Evolutionary conservation across 2,329 filamentous ascomycete species (phyloP).

Genomic region (Fusarium sp.): DNA sequence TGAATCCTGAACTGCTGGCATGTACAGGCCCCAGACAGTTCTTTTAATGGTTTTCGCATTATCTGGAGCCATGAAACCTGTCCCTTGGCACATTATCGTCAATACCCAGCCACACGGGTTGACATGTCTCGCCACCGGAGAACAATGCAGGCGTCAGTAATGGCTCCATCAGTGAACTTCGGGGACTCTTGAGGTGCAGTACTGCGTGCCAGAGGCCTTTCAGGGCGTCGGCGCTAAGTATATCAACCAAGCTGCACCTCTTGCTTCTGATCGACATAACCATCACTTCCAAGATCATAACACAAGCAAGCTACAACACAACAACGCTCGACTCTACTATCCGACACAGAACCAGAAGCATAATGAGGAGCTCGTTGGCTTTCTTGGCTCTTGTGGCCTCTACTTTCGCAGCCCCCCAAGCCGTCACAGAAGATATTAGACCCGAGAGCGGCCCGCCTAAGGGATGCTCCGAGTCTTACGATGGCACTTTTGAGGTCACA

Average conservation of each 20-base stretch:
- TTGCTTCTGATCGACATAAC: neutral
- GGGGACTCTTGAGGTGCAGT: neutral
- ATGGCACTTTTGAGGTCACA: slow-evolving; percentile 66
- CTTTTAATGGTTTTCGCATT: slow-evolving; percentile 16
- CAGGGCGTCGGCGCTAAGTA: slow-evolving; percentile 11
- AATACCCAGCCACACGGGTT: slow-evolving; percentile 25
- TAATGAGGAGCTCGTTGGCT: slow-evolving; percentile 36
- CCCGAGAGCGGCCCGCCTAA: slow-evolving; percentile 58
- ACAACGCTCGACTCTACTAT: neutral
- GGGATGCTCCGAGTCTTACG: slow-evolving; percentile 60
- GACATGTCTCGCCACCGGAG: slow-evolving; percentile 7
- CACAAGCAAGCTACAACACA: neutral
- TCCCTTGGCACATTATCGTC: neutral
- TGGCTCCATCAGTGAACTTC: neutral
- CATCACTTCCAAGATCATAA: neutral
- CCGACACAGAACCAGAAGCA: neutral
- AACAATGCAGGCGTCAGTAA: slow-evolving; percentile 28
- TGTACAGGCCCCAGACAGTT: neutral
- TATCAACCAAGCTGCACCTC: slow-evolving; percentile 29
- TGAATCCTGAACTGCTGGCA: neutral
- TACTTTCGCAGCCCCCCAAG: slow-evolving; percentile 52
- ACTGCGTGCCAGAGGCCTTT: slow-evolving; percentile 26
- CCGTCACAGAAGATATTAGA: slow-evolving; percentile 56
- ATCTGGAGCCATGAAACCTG: neutral
- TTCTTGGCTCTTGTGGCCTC: slow-evolving; percentile 52